Evolutionary conservation across 1,284 basidiomycete genomes (phyloP).

Genomic region (Cystobasidium slooffiae): DNA sequence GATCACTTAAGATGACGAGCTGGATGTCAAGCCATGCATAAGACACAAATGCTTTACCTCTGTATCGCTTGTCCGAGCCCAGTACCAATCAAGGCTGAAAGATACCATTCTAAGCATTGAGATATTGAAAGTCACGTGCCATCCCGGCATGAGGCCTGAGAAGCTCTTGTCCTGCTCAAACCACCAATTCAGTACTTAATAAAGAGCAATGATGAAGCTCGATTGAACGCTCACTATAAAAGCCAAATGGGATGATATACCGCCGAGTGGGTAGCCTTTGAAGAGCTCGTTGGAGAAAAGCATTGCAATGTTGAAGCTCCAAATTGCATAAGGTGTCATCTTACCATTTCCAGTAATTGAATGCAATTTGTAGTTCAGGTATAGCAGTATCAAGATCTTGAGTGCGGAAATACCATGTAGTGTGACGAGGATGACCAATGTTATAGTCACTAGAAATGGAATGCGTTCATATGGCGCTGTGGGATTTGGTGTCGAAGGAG

Average conservation of each 20-base stretch:
- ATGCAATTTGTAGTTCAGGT: slow-evolving; percentile 71
- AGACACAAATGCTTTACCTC: background rate
- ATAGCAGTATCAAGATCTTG: slow-evolving; percentile 76
- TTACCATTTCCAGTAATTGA: slow-evolving; percentile 61
- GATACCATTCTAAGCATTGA: slow-evolving; percentile 93
- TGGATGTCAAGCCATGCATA: slow-evolving; percentile 48
- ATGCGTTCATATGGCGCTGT: slow-evolving; percentile 49
- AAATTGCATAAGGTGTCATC: slow-evolving; percentile 64
- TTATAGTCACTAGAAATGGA: slow-evolving; percentile 62
- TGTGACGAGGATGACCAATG: slow-evolving; percentile 70
- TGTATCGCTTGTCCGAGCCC: slow-evolving; percentile 62
- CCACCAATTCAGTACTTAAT: background rate
- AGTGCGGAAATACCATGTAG: slow-evolving; percentile 85
- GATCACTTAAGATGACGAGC: slow-evolving; percentile 21
- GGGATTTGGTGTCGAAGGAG: slow-evolving; percentile 32
- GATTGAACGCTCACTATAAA: background rate
- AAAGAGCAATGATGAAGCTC: background rate
- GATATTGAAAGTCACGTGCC: slow-evolving; percentile 95
- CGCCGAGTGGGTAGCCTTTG: slow-evolving; percentile 73
- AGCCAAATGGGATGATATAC: slow-evolving; percentile 63
- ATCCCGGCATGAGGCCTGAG: slow-evolving; percentile 74
- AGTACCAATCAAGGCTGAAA: slow-evolving; percentile 89
- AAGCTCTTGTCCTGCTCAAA: slow-evolving; percentile 64
- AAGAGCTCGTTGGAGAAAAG: slow-evolving; percentile 79
- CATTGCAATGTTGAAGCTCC: slow-evolving; percentile 74